Base-by-base conservation (phyloP, 371 early-diverging fungal genomes). In the Mucor ambiguus region DNA sequence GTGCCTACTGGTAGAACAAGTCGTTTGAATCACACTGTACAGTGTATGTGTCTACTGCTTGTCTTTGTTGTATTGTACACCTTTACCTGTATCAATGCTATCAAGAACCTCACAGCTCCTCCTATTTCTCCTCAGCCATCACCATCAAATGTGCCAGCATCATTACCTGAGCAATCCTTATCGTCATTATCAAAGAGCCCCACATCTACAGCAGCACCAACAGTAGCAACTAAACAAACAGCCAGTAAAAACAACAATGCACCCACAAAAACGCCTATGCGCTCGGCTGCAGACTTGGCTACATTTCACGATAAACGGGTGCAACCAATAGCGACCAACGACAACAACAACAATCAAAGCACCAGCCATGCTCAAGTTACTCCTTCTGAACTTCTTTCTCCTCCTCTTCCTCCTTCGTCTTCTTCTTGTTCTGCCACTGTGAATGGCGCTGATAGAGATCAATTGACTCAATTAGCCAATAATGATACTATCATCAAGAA, bases 1-100 rank as follows among this genome's bases (percentile, higher is more conserved):
- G 28, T 30, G 9, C 22, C 18, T 20, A 26, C 28, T 30, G 46
- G n/a, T 4, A 24, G 16, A 52, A 44, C 41, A 0, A n/a, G 44
- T 46, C n/a, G 11, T 46, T 12, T 60, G 8, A 12, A 44, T 8
- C 41, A 60, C 44, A 10, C 32, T n/a, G 30, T 46, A 5, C 41
- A 32, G 9, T n/a, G 60, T 26, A 4, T n/a, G 12, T 30, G 41
- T 44, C 60, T 60, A 30, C 16, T 60, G 20, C 46, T 28, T 12
- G 14, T 29, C 22, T 60, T 60, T 44, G 46, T 60, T 18, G 44
- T 60, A 9, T 46, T 60, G 16, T 60, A 29, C 20, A 60, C 60
- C n/a, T n/a, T 60, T 43, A 20, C 43, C 11, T 44, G 60, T 10
- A 30, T 44, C 29, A 43, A 60, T 20, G 46, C 60, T 18, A 28